Conservation (phyloP, 2,329 filamentous ascomycete species). For the Westerdykella aurantiaca region DNA sequence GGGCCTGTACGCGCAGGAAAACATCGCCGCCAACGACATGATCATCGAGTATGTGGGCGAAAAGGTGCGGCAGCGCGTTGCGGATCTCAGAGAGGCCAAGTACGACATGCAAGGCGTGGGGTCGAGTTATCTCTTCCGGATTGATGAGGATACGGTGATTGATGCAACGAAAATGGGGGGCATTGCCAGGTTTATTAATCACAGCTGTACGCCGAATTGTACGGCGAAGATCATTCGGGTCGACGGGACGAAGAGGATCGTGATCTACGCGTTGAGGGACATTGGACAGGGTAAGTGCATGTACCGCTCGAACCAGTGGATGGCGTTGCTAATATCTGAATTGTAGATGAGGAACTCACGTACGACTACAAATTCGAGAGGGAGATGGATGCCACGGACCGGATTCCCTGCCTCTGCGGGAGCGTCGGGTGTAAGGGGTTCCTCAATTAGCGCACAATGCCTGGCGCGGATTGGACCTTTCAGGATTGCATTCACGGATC, state of each 20-base stretch:
- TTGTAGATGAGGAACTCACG: slow-evolving; percentile 89
- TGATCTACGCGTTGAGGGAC: slow-evolving; percentile 95
- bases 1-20: slow-evolving; percentile 96
- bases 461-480: not conserved
- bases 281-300: slow-evolving; percentile 81
- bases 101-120: slow-evolving; percentile 97
- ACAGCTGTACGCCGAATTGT: slow-evolving; percentile 96
- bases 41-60: slow-evolving; percentile 99
- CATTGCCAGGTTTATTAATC: slow-evolving; percentile 97
- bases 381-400: slow-evolving; percentile 88
- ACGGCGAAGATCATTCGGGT: slow-evolving; percentile 99
- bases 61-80: slow-evolving; percentile 92
- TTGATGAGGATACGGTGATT: slow-evolving; percentile 95
- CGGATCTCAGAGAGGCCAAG: slow-evolving; percentile 86
- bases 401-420: slow-evolving; percentile 94
- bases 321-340: not conserved
- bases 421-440: slow-evolving; percentile 97
- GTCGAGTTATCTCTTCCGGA: slow-evolving; percentile 95
- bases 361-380: slow-evolving; percentile 99
- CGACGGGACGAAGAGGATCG: slow-evolving; percentile 94
- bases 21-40: slow-evolving; percentile 96
- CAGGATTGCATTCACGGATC: too few species aligned
- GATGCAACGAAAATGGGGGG: slow-evolving; percentile 98
- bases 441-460: slow-evolving; percentile 66
- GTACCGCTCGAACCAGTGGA: not conserved